Base-by-base conservation (phyloP, 352 stramenopile species). In the Phytophthora constricta region DNA sequence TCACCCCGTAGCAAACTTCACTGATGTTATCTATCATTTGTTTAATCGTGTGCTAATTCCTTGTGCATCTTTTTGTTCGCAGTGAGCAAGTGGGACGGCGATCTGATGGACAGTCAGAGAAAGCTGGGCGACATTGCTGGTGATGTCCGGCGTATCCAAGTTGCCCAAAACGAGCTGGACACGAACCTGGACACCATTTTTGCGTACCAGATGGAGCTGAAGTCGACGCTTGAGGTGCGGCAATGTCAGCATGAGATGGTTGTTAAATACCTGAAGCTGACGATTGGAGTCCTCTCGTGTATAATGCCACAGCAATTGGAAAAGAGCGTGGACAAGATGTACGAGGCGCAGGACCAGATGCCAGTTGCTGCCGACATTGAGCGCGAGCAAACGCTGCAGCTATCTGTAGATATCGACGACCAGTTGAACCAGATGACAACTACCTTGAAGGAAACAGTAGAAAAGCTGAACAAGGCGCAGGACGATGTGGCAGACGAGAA, bases 291-390 rank as follows among this genome's bases (percentile, higher is more conserved):
- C 23, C 41, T 57, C 5, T 54, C 10, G 11, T 41, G 41, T 60
- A 48, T 31, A 52, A 2, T 46, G 1, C 22, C 51, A 14, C 48
- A 95, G 88, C 83, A 94, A 92, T 62, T 96, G 51, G 88, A 96
- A 65, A 90, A 92, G 61, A 93, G 86, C 51, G 86, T 96, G 13
- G 88, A 96, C 83, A 96, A 96, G 55, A 93, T 96, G 85, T 96
- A 93, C 63, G 88, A 96, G 62, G 70, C 80, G 27, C 86, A 96
- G 62, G 81, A 92, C 28, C 88, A 95, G 53, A 93, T 95, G 79
- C 88, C 88, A 14, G 77, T 94, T 2, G 83, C 88, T 8, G 88
- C 88, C 0, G 88, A 96, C 54, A 93, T 95, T 62, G 86, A 96
- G 62, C 86, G 88, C 55, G 88, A 96, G 68, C 84, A 94, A 62